Evolutionary conservation across 345 rosid genomes (phyloP).

Genomic region (Raphanus raphanistrum): DNA sequence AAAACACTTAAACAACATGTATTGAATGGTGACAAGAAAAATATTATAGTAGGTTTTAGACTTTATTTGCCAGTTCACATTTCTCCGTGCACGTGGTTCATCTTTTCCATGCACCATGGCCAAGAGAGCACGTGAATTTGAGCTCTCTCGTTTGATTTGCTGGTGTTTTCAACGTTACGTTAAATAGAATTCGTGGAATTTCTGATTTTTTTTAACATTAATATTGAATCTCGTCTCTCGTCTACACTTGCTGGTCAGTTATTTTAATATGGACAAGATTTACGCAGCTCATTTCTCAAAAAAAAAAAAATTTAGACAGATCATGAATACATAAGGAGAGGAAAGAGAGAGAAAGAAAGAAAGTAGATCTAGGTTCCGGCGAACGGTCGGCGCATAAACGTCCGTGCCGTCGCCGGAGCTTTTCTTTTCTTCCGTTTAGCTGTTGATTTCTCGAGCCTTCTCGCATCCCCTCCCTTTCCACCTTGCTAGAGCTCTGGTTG

Average conservation of each 20-base stretch:
- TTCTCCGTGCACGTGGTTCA: conserved; percentile 25
- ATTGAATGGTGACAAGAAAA: not conserved
- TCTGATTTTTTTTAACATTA: not conserved
- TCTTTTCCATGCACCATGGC: conserved; percentile 22
- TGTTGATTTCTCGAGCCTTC: too few relatives aligned
- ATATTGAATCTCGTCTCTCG: not conserved
- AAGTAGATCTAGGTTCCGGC: too few relatives aligned
- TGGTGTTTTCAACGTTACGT: too few relatives aligned
- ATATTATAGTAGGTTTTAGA: not conserved
- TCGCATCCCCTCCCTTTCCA: too few relatives aligned
- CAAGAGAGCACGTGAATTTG: conserved; percentile 17
- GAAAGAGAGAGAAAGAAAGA: too few relatives aligned
- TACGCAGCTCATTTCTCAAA: not conserved
- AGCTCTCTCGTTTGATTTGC: not conserved
- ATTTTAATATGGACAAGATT: not conserved
- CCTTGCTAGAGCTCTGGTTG: too few relatives aligned
- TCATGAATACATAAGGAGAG: too few relatives aligned
- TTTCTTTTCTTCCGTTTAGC: too few relatives aligned
- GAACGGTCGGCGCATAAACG: too few relatives aligned
- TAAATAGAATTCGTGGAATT: not conserved
- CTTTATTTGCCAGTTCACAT: not conserved
- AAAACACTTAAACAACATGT: not conserved
- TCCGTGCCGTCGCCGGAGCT: too few relatives aligned
- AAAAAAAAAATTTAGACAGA: not conserved
- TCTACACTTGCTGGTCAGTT: not conserved